Conservation (phyloP, 176 grass and related monocot genomes). For the Puccinellia tenuiflora region DNA sequence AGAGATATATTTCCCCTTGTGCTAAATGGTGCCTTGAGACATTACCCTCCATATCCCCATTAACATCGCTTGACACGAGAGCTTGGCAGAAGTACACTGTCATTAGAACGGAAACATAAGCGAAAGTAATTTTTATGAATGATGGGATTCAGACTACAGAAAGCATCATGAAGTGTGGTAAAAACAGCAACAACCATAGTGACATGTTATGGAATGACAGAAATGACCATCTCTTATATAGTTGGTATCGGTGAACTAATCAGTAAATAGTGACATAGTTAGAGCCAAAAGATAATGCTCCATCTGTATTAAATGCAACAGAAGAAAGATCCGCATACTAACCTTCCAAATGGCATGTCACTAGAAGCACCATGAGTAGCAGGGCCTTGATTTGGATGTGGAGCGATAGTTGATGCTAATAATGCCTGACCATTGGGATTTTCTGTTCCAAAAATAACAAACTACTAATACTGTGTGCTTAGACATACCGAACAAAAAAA, state of each 20-base stretch:
- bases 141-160: conserved; percentile 6
- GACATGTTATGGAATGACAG: neutral
- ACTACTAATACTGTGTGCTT: conserved; percentile 12
- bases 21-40: conserved; percentile 3
- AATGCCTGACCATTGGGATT: conserved; percentile 87
- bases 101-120: conserved; percentile 37
- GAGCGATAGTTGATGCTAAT: conserved; percentile 75
- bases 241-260: neutral
- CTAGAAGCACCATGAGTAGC: conserved; percentile 13
- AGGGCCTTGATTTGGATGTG: conserved; percentile 44
- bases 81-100: conserved; percentile 89
- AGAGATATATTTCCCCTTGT: neutral
- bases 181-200: neutral
- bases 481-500: neutral
- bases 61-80: conserved; percentile 67
- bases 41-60: conserved; percentile 89
- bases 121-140: conserved; percentile 4
- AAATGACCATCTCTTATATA: neutral
- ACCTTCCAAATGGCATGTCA: conserved; percentile 96
- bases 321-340: conserved; percentile 17
- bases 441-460: conserved; percentile 51
- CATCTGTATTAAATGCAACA: conserved; percentile 5
- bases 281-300: neutral
- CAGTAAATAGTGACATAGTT: neutral
- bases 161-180: conserved; percentile 3